A percentile compares a stretch with the other conserved stretches of the same genome.
These are phyloP conservation scores for Ottelia alismoides DNA, from an alignment of 106 monocot species.

Conservation along the genomic window DNA sequence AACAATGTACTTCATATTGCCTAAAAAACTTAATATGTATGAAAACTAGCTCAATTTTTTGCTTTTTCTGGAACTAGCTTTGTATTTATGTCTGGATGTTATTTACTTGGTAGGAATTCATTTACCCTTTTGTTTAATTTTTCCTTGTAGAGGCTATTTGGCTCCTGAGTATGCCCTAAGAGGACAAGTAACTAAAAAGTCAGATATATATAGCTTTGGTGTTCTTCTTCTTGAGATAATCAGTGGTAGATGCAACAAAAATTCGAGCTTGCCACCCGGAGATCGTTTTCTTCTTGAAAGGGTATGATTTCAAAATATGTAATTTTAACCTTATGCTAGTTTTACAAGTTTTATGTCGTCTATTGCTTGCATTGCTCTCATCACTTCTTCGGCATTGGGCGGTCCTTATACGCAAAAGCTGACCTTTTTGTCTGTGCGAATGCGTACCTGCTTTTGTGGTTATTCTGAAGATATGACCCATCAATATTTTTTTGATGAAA, in stretches of 20 bases:
- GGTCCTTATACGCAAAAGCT: too few relatives aligned
- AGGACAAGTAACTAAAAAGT: constrained; percentile 13
- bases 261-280: constrained; percentile 4
- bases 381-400: too few relatives aligned
- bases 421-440: too few relatives aligned
- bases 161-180: constrained; percentile 19
- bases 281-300: constrained; percentile 10
- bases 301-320: too few relatives aligned
- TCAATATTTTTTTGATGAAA: too few relatives aligned
- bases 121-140: not conserved
- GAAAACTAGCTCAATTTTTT: not conserved
- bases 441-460: too few relatives aligned
- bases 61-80: not conserved
- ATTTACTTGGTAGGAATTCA: not conserved
- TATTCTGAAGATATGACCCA: too few relatives aligned
- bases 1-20: too few relatives aligned
- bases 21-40: not conserved
- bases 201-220: constrained; percentile 21
- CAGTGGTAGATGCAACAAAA: constrained; percentile 14
- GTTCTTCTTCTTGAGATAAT: constrained; percentile 21
- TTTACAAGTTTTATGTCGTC: too few relatives aligned
- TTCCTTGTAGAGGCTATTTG: constrained; percentile 12
- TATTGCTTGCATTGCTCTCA: too few relatives aligned
- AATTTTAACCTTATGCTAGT: too few relatives aligned
- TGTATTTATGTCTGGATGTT: constrained; percentile 1